Percentiles rank a stretch among this genome's conserved stretches.
phyloP scores from a whole-genome alignment of 108 stramenopile species.

The Nitzschia putrida region DNA sequence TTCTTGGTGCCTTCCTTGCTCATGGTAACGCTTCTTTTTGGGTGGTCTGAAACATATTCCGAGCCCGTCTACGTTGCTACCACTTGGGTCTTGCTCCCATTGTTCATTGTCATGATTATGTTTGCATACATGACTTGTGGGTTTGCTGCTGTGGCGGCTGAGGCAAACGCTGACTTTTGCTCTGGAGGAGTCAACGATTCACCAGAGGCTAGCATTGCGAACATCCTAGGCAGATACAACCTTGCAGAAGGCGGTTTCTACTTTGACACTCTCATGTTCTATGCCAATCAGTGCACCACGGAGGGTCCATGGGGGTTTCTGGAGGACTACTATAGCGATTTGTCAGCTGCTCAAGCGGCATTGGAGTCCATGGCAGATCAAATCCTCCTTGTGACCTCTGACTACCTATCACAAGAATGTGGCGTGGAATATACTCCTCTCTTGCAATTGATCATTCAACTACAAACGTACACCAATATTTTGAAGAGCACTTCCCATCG shows the following conservation, averaged over 20 bases:
- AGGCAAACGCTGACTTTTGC: conserved; percentile 41
- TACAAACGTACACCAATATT: conserved; percentile 23
- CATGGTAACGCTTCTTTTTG: conserved; percentile 36
- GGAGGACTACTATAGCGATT: conserved; percentile 25
- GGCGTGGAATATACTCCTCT: conserved; percentile 31
- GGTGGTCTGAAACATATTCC: conserved; percentile 28
- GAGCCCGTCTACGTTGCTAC: conserved; percentile 18
- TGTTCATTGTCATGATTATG: conserved; percentile 30
- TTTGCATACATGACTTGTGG: conserved; percentile 13
- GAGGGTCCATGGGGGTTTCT: conserved; percentile 38
- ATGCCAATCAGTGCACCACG: conserved; percentile 22
- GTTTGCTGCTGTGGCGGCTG: conserved; percentile 5
- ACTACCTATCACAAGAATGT: conserved; percentile 32
- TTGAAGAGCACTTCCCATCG: conserved; percentile 16
- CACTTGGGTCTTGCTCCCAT: conserved; percentile 36
- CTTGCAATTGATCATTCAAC: conserved; percentile 8
- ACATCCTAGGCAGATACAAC: conserved; percentile 26
- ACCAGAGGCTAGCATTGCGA: conserved; percentile 29
- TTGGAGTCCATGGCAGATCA: conserved; percentile 3
- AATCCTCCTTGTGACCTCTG: conserved; percentile 5
- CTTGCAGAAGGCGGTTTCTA: conserved; percentile 6
- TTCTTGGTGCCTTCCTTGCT: conserved; percentile 35
- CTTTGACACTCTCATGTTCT: conserved; percentile 30
- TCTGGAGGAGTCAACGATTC: conserved; percentile 12
- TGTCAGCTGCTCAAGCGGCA: conserved; percentile 4